Evolutionary conservation across 768 basidiomycete genomes (phyloP).

Genomic region (Trametes cinnabarina): DNA sequence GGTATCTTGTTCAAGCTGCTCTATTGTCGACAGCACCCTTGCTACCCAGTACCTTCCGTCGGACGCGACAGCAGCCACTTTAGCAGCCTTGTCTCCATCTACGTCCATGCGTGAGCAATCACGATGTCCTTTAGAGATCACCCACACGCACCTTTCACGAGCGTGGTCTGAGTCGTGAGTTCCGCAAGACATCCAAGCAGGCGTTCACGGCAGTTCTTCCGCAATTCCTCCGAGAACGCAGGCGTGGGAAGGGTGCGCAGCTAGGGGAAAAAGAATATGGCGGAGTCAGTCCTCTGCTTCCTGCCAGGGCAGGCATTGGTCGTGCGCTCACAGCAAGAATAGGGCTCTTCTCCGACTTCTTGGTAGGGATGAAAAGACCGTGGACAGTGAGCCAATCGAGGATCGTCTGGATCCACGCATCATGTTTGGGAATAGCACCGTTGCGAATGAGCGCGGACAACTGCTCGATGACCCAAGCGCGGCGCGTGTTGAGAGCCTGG

Average conservation of each 20-base stretch:
- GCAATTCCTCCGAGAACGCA: conserved; percentile 70
- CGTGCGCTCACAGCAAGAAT: conserved; percentile 54
- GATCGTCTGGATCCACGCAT: conserved; percentile 70
- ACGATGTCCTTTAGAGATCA: background rate
- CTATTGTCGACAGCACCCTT: conserved; percentile 57
- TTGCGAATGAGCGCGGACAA: conserved; percentile 75
- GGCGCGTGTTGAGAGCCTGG: conserved; percentile 50
- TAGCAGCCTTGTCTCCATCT: conserved; percentile 51
- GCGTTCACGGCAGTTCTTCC: conserved; percentile 61
- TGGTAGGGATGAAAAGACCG: conserved; percentile 75
- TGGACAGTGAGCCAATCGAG: conserved; percentile 82
- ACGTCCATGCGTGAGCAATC: background rate
- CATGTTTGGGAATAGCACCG: conserved; percentile 73
- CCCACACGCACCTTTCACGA: conserved; percentile 49
- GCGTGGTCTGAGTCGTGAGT: conserved; percentile 55
- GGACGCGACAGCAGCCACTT: conserved; percentile 58
- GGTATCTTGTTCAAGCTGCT: conserved; percentile 56
- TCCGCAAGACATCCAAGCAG: conserved; percentile 75
- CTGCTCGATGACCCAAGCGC: conserved; percentile 88
- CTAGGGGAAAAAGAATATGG: conserved; percentile 36
- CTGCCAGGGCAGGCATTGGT: background rate
- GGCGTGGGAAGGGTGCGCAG: conserved; percentile 62
- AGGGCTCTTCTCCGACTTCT: conserved; percentile 65
- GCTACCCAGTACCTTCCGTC: conserved; percentile 81
- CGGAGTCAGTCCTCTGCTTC: conserved; percentile 11